phyloP scores from a whole-genome alignment of 2,329 filamentous ascomycete species.

The Magnaporthiopsis rhizophila region DNA sequence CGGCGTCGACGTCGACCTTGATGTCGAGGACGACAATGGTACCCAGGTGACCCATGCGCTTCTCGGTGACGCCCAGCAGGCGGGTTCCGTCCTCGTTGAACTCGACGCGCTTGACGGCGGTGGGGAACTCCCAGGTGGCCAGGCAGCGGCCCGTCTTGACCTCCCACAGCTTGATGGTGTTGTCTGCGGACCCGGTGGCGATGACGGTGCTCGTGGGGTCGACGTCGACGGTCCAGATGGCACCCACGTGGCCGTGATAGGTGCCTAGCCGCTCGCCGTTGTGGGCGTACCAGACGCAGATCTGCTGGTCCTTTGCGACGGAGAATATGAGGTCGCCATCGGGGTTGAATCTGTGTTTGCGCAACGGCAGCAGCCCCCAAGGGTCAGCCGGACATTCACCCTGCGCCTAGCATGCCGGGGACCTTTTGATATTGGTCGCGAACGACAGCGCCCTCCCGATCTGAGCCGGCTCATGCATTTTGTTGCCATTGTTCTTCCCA shows the following conservation, averaged over 20 bases:
- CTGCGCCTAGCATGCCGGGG: background rate
- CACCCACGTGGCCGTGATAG: conserved; percentile 94
- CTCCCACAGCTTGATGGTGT: conserved; percentile 97
- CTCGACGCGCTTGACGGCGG: conserved; percentile 94
- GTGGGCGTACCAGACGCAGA: conserved; percentile 94
- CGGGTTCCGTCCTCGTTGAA: conserved; percentile 90
- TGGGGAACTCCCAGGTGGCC: conserved; percentile 97
- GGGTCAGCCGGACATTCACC: background rate
- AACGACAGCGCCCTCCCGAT: background rate
- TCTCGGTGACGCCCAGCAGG: conserved; percentile 92
- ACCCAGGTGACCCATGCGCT: conserved; percentile 93
- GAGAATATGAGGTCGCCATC: conserved; percentile 66
- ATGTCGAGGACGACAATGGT: conserved; percentile 93
- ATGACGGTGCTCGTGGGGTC: conserved; percentile 87
- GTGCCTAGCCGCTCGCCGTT: conserved; percentile 97
- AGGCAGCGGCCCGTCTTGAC: conserved; percentile 85
- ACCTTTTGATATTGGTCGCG: background rate
- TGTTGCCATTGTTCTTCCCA: background rate
- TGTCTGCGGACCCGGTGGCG: conserved; percentile 93
- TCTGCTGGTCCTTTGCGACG: conserved; percentile 40
- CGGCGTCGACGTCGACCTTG: conserved; percentile 70
- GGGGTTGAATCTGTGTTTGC: conserved; percentile 62
- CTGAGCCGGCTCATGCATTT: background rate
- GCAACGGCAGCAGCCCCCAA: background rate
- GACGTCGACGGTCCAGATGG: conserved; percentile 97